Percentiles rank a stretch among this genome's conserved stretches.
Conservation (phyloP, 768 basidiomycete genomes). For the Tylopilus felleus region DNA sequence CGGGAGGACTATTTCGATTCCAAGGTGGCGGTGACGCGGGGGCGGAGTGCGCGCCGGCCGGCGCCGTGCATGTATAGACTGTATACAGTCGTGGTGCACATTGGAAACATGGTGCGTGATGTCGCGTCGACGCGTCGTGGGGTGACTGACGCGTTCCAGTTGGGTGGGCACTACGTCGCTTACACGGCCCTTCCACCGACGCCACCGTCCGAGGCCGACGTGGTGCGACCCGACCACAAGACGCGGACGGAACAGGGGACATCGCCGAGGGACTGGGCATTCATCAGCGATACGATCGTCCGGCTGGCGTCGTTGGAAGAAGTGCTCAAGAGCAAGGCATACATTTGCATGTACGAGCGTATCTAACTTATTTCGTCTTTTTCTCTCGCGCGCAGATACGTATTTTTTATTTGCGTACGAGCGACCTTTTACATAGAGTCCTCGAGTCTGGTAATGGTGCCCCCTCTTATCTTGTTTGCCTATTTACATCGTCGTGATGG, state of each 20-base stretch:
- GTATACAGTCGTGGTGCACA: conserved; percentile 83
- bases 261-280: conserved; percentile 71
- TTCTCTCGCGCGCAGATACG: background rate
- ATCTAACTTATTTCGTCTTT: conserved; percentile 36
- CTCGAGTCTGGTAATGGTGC: background rate
- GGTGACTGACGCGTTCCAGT: conserved; percentile 37
- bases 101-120: conserved; percentile 75
- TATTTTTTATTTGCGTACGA: background rate
- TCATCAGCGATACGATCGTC: conserved; percentile 88
- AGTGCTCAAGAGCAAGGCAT: conserved; percentile 87
- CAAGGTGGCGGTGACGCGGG: conserved; percentile 21
- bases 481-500: too few relatives aligned
- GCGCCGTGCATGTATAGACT: conserved; percentile 61
- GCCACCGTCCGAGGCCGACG: conserved; percentile 14
- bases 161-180: conserved; percentile 88
- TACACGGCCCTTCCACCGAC: conserved; percentile 68
- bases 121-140: background rate
- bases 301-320: conserved; percentile 78
- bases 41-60: conserved; percentile 18
- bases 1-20: conserved; percentile 66
- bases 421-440: background rate
- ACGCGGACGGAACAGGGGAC: background rate
- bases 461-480: too few relatives aligned
- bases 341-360: conserved; percentile 90
- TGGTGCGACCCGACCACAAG: conserved; percentile 9